phyloP scores from a whole-genome alignment of 768 basidiomycete genomes.

The Lepiota venenata region DNA sequence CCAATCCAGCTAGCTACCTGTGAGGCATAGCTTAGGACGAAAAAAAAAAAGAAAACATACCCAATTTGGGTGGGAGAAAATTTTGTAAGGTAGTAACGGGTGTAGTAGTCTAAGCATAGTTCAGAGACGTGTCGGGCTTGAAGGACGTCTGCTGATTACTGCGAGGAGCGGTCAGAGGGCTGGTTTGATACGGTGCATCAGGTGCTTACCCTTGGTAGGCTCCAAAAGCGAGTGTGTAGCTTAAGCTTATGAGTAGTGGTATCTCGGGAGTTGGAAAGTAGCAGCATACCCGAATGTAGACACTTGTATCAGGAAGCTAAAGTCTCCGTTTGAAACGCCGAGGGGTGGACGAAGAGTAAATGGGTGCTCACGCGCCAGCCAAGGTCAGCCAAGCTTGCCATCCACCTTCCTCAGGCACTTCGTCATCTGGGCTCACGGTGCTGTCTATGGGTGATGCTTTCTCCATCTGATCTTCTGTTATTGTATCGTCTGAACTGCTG shows the following conservation, averaged over 20 bases:
- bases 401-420: slow-evolving; percentile 29
- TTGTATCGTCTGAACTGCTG: neutral
- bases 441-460: neutral
- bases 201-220: slow-evolving; percentile 27
- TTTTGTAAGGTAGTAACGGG: slow-evolving; percentile 30
- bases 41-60: slow-evolving; percentile 16
- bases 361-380: slow-evolving; percentile 33
- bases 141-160: neutral
- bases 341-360: neutral
- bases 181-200: neutral
- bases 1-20: slow-evolving; percentile 37
- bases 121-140: neutral
- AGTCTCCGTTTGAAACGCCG: slow-evolving; percentile 23
- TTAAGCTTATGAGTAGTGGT: slow-evolving; percentile 25
- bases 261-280: neutral
- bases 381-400: slow-evolving; percentile 38
- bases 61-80: slow-evolving; percentile 35
- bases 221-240: slow-evolving; percentile 34
- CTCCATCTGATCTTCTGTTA: neutral
- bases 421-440: neutral
- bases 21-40: neutral
- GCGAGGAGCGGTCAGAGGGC: slow-evolving; percentile 4
- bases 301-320: slow-evolving; percentile 28
- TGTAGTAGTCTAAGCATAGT: slow-evolving; percentile 34
- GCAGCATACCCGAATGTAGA: neutral